Base-by-base conservation (phyloP, 495 filamentous ascomycete genomes). In the Tuber microsphaerosporum region DNA sequence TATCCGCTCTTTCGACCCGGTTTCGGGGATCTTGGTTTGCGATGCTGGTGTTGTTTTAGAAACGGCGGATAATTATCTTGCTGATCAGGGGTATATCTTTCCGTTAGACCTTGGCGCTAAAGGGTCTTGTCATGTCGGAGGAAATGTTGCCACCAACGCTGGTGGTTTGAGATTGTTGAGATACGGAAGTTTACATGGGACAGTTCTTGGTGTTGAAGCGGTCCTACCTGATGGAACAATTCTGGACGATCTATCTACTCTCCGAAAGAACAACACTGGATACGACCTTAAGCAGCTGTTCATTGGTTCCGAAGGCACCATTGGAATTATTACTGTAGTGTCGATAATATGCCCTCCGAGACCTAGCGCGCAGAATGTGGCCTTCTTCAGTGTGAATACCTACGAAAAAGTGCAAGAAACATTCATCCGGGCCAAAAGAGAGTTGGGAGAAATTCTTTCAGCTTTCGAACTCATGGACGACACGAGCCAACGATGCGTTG, bases 231-330 rank as follows among this genome's bases (percentile, higher is more conserved):
- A 98, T 81, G 95, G 95, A 45, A 97, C 93, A 19, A 88, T 99
- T 74, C 87, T 99, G 20, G 91, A 99, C 76, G 92, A 97, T 74
- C 88, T 99, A 39, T 92, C 88, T 73, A 92, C 87, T 73, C 85
- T 98, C 56, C 90, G 96, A 71, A 99, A 99, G 86, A 98, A 99
- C 87, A 99, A 99, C 85, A 99, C 92, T 73, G 95, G 95, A 37
- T 98, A 97, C 84, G 95, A 98, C 82, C 85, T 99, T 68, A 99
- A 99, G 87, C 95, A 99, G 84, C 88, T 99, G 37, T 97, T 98
- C 84, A 96, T 99, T 78, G 95, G 95, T 34, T 90, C 89, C 37
- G 95, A 99, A 83, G 95, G 95, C 34, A 98, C 95, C 12, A 91
- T 99, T 75, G 95, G 95, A 70, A 91, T 98, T 80, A 91, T 99